phyloP scores from a whole-genome alignment of 192 early-diverging fungal species.

The Phycomyces nitens region DNA sequence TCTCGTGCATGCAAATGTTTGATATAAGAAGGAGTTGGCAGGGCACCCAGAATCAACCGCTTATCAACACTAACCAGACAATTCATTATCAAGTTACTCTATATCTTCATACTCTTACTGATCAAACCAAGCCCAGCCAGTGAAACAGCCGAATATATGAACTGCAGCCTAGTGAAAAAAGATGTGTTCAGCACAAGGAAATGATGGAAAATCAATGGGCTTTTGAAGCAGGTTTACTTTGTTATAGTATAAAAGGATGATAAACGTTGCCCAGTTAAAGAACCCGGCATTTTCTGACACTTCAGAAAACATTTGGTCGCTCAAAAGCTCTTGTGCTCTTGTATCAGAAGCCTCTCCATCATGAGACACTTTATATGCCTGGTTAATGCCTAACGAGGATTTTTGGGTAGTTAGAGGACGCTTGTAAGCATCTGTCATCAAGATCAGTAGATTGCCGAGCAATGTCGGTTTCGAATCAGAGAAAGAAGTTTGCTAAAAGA shows the following conservation, averaged over 20 bases:
- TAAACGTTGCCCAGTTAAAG: slow-evolving; percentile 24
- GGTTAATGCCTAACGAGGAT: slow-evolving; percentile 24
- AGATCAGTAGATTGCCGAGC: too few species aligned
- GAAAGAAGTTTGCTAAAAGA: too few species aligned
- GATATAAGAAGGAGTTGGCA: slow-evolving; percentile 28
- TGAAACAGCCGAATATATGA: slow-evolving; percentile 19
- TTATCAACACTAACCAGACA: slow-evolving; percentile 17
- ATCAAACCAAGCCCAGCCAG: slow-evolving; percentile 33
- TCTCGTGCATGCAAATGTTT: slow-evolving; percentile 14
- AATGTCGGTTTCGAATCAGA: too few species aligned
- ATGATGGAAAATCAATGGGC: background rate
- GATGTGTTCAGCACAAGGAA: background rate
- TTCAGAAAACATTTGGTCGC: slow-evolving; percentile 11
- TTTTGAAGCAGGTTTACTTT: slow-evolving; percentile 8
- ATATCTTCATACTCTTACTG: slow-evolving; percentile 7
- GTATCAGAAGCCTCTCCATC: background rate
- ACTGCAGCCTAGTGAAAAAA: slow-evolving; percentile 21
- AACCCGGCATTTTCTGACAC: slow-evolving; percentile 7
- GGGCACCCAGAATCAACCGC: slow-evolving; percentile 26
- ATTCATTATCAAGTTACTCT: background rate
- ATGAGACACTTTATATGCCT: background rate
- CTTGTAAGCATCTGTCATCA: too few species aligned
- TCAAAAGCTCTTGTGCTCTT: background rate
- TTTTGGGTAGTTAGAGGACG: background rate
- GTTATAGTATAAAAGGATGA: slow-evolving; percentile 26